These are phyloP conservation scores for Hirschioporus abietinus DNA, from an alignment of 768 basidiomycete genomes.

Conservation along the genomic window DNA sequence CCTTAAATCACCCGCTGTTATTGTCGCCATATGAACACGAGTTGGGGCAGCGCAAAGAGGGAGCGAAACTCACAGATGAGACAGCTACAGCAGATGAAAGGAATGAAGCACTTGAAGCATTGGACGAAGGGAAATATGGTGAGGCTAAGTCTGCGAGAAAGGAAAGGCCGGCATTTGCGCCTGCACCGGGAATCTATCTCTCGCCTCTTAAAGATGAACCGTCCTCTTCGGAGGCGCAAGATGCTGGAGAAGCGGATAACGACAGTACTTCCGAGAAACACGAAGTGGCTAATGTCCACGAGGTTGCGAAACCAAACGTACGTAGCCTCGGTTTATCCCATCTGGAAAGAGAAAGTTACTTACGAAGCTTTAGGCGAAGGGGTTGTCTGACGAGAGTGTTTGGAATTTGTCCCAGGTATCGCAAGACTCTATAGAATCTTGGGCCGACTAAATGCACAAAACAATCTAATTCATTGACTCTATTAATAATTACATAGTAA, in stretches of 20 bases:
- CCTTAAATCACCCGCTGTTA: neutral
- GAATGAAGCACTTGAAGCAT: neutral
- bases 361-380: neutral
- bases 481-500: neutral
- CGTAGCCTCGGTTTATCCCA: neutral
- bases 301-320: neutral
- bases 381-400: neutral
- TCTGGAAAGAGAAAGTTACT: neutral
- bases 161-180: conserved; percentile 14
- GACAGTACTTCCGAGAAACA: neutral
- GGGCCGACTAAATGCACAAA: neutral
- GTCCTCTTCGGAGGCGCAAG: neutral
- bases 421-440: neutral
- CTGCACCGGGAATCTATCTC: conserved; percentile 21
- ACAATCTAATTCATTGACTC: neutral
- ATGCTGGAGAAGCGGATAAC: neutral
- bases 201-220: conserved; percentile 23
- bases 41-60: neutral
- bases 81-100: neutral
- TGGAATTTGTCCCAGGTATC: neutral
- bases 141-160: neutral
- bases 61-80: neutral
- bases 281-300: neutral
- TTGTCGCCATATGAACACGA: neutral
- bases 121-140: neutral